Conservation (phyloP, 2,329 filamentous ascomycete species). For the Leptographium radiaticola region DNA sequence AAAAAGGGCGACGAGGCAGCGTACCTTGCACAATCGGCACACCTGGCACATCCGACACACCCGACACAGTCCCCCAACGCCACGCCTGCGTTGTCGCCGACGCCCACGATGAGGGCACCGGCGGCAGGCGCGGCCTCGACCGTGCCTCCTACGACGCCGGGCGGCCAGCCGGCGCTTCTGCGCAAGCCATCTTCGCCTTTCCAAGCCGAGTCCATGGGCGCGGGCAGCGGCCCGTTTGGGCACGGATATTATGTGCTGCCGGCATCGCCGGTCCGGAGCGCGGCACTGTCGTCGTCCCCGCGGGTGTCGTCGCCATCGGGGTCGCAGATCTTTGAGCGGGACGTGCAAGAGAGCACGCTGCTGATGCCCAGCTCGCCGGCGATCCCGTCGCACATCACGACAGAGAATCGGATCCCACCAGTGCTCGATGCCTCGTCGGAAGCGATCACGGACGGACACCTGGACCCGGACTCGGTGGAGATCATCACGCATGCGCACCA, state of each 20-base stretch:
- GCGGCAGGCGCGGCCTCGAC: conserved; percentile 1
- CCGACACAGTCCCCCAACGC: conserved; percentile 13
- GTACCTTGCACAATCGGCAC: background rate
- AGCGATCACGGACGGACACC: conserved; percentile 74
- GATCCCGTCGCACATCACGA: conserved; percentile 88
- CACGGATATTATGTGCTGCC: conserved; percentile 28
- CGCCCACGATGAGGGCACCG: background rate
- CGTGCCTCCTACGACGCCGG: background rate
- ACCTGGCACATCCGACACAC: background rate
- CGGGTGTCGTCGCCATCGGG: conserved; percentile 65
- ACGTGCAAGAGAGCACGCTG: conserved; percentile 61
- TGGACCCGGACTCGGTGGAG: conserved; percentile 82
- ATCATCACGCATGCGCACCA: conserved; percentile 81
- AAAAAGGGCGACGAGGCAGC: conserved; percentile 27
- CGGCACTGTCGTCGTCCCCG: conserved; percentile 51
- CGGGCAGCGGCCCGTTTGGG: conserved; percentile 25
- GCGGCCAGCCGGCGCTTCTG: conserved; percentile 15
- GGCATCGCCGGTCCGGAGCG: conserved; percentile 50
- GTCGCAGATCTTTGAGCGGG: conserved; percentile 82
- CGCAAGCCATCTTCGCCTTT: conserved; percentile 21
- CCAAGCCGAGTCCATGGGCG: conserved; percentile 23
- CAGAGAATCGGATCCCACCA: conserved; percentile 85
- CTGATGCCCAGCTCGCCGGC: conserved; percentile 62
- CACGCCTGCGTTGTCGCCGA: conserved; percentile 2
- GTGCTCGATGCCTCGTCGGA: conserved; percentile 84